Evolutionary conservation across 2,329 filamentous ascomycete genomes (phyloP), one percentile per base, ranked within the genome.

Genomic region (Chaetomiaceae sp.): DNA sequence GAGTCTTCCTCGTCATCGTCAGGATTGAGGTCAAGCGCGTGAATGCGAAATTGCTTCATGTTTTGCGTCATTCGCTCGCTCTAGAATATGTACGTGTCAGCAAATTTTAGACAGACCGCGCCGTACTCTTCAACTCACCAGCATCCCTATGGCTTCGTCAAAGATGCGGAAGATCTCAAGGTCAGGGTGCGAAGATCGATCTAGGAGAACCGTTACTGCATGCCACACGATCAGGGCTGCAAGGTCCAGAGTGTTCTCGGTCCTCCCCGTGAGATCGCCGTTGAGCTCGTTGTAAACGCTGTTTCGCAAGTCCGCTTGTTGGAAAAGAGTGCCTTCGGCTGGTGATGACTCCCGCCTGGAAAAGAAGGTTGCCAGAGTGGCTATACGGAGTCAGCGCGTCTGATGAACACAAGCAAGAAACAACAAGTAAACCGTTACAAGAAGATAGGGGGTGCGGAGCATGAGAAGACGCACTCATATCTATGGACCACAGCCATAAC

Each of bases 251-350:
- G 78, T 73, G 26, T 78, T 83, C 42, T 81, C 77, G 42, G 79
- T 83, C 7, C 76, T 72, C 1, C 76, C 73, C 0, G 79, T 80
- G 15, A 81, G 66, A 53, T 84, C 80, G 1, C 80, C 79, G 42
- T 83, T 84, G 10, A 83, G 65, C 52, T 83, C 80, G 52, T 81
- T 81, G 56, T 83, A 83, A 20, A 84, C 74, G 51, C 77, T 81
- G 51, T 80, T 79, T 4, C 78, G 68, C 3, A 84, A 63, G 55
- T 84, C 80, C 1, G 77, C 78, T 53, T 83, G 76, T 36, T 78
- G 73, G 40, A 77, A 79, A 0, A 79, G 54, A 0, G 75, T 74
- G 0, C 76, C 75, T 50, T 79, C 76, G 2, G 69, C 72, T 0
- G 73, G 71, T 29, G 72, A 70, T 1, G 75, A 76, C 47, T 79